phyloP scores from a whole-genome alignment of 1,284 basidiomycete species.

The Gomphus bonarii region DNA sequence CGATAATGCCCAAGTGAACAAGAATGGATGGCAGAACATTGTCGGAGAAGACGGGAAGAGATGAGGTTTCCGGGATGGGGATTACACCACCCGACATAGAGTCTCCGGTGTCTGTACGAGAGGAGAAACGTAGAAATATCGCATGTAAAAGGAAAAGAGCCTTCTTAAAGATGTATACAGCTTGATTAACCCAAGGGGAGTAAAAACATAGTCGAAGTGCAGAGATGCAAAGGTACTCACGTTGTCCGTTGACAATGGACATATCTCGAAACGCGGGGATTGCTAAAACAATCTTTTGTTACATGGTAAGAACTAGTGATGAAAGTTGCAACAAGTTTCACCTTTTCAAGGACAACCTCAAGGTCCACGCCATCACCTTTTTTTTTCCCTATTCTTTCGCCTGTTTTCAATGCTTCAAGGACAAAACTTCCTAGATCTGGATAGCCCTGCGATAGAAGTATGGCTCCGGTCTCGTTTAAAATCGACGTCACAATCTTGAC shows the following conservation, averaged over 20 bases:
- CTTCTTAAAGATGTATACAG: slow-evolving; percentile 82
- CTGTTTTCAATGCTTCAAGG: slow-evolving; percentile 49
- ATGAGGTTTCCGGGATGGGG: slow-evolving; percentile 46
- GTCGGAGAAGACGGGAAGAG: slow-evolving; percentile 73
- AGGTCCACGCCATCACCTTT: slow-evolving; percentile 29
- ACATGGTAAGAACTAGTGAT: neutral
- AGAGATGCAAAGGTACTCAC: slow-evolving; percentile 31
- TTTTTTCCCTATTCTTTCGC: slow-evolving; percentile 29
- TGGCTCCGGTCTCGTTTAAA: slow-evolving; percentile 63
- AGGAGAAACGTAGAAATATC: slow-evolving; percentile 52
- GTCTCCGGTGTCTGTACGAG: slow-evolving; percentile 12
- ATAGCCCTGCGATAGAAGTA: slow-evolving; percentile 51
- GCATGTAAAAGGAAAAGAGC: slow-evolving; percentile 75
- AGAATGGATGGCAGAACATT: slow-evolving; percentile 82
- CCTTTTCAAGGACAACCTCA: slow-evolving; percentile 56
- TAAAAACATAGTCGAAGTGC: neutral
- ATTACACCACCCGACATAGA: slow-evolving; percentile 37
- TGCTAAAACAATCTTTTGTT: slow-evolving; percentile 50
- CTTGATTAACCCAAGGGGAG: slow-evolving; percentile 28
- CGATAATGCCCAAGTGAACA: slow-evolving; percentile 65
- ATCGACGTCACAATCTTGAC: slow-evolving; percentile 55
- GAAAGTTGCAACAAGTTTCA: slow-evolving; percentile 20
- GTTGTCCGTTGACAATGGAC: slow-evolving; percentile 46
- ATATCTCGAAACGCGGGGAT: slow-evolving; percentile 74
- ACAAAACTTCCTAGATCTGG: slow-evolving; percentile 68